Percentiles rank a stretch among this genome's conserved stretches.
Conservation (phyloP, 352 stramenopile genomes). For the Peronospora destructor region DNA sequence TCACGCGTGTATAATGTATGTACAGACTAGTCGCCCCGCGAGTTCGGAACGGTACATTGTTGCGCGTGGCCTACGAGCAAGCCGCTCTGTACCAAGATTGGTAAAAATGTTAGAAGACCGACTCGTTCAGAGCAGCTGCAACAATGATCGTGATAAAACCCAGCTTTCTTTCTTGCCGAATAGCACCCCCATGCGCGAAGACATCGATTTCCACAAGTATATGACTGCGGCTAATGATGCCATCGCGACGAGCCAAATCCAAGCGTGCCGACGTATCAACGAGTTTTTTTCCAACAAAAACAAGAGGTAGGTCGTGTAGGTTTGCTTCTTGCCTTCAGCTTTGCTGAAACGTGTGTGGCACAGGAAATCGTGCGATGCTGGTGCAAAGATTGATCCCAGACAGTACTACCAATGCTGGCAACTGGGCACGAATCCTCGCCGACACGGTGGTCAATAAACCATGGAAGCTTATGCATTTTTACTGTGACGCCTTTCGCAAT, state of each 20-base stretch:
- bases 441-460: conserved; percentile 1
- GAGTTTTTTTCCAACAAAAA: conserved; percentile 27
- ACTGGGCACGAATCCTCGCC: conserved; percentile 17
- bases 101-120: conserved; percentile 22
- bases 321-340: not conserved
- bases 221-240: conserved; percentile 32
- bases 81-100: conserved; percentile 19
- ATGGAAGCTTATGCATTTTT: not conserved
- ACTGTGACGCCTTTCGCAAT: conserved; percentile 6
- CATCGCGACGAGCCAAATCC: conserved; percentile 30
- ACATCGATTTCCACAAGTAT: conserved; percentile 40
- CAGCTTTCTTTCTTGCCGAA: conserved; percentile 19
- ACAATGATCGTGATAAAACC: not conserved
- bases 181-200: conserved; percentile 8
- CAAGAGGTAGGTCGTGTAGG: conserved; percentile 11
- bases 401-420: conserved; percentile 44
- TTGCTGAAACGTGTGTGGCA: not conserved
- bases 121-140: conserved; percentile 12
- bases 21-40: conserved; percentile 66
- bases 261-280: conserved; percentile 37
- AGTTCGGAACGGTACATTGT: conserved; percentile 78
- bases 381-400: conserved; percentile 14
- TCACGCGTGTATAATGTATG: conserved; percentile 6
- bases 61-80: conserved; percentile 21
- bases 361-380: conserved; percentile 18